Base-by-base conservation (phyloP, 192 early-diverging fungal species). In the Coemansia sp. region DNA sequence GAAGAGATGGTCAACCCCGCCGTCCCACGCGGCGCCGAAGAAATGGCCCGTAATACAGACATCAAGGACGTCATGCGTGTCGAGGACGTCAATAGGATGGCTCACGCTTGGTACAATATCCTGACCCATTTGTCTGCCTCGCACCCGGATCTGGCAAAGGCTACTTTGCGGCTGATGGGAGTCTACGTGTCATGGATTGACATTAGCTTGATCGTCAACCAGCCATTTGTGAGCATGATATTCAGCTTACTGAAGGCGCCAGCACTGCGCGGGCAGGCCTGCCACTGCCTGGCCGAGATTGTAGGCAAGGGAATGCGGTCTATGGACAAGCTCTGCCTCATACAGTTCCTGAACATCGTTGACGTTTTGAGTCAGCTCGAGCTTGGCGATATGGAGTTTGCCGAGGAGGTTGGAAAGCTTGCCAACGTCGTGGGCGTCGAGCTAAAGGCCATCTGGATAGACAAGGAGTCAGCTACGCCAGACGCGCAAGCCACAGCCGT, bases 151-250 rank as follows among this genome's bases (percentile, higher is more conserved):
- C 87, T 95, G 62, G 91, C 90, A 31, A 78, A 85, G 63, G 67
- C 80, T 51, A 83, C 86, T 10, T 80, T 98, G 53, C 88, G 85
- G 29, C 85, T 93, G 51, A 88, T 95, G 67, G 94, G 92, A 41
- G 84, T 86, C 36, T 98, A 96, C 86, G 91, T 95, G n/a, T 89
- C 91, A 17, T 98, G 96, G 96, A 93, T 97, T 62, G 94, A 97
- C 70, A 95, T 97, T 48, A 91, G 89, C 22, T 86, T 97, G 27
- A 87, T 98, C 60, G 91, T 94, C 55, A 93, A 93, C 76, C 86
- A 92, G 73, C 76, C 83, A 55, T 93, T 95, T 46, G 89, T 96
- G 65, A 74, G 84, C 6, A 71, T 89, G 3, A 76, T 98, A 53
- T 93, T 92, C 76, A 88, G 87, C 40, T 87, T 94, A 46, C 76